Evolutionary conservation across 2,329 filamentous ascomycete species (phyloP).

Genomic region (Cercospora nicotianae): DNA sequence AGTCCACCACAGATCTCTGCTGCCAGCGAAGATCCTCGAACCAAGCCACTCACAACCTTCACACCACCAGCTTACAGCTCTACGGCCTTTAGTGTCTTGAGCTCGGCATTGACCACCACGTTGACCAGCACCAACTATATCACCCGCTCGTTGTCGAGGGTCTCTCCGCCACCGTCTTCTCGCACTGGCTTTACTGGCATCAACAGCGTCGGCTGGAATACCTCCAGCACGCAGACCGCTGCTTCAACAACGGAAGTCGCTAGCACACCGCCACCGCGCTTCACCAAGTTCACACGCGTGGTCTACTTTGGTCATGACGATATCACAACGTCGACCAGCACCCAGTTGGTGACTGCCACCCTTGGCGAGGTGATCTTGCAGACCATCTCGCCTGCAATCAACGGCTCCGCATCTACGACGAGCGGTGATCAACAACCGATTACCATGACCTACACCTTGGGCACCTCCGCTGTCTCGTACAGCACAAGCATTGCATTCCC

Average conservation of each 20-base stretch:
- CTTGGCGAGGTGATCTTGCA: constrained; percentile 25
- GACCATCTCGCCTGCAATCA: constrained; percentile 12
- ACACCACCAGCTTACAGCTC: constrained; percentile 33
- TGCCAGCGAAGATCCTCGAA: constrained; percentile 15
- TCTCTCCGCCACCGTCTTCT: constrained; percentile 18
- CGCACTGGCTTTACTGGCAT: constrained; percentile 29
- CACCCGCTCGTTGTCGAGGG: constrained; percentile 29
- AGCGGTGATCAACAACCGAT: neutral
- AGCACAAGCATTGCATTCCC: constrained; percentile 18
- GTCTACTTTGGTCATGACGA: constrained; percentile 31
- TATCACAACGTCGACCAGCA: constrained; percentile 33
- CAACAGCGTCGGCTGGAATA: constrained; percentile 34
- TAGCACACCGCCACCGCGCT: constrained; percentile 11
- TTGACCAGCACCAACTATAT: constrained; percentile 32
- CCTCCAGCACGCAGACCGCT: constrained; percentile 16
- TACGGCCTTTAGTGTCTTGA: constrained; percentile 30
- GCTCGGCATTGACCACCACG: constrained; percentile 31
- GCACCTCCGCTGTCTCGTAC: neutral
- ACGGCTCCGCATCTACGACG: neutral
- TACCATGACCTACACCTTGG: constrained; percentile 2
- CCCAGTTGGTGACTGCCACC: constrained; percentile 32
- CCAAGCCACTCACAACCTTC: constrained; percentile 21
- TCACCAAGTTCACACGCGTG: constrained; percentile 30
- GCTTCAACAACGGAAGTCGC: constrained; percentile 1
- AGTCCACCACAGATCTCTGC: neutral